phyloP scores from a whole-genome alignment of 202 grass and related monocot species.

The Thinopyrum obtusiflorum region DNA sequence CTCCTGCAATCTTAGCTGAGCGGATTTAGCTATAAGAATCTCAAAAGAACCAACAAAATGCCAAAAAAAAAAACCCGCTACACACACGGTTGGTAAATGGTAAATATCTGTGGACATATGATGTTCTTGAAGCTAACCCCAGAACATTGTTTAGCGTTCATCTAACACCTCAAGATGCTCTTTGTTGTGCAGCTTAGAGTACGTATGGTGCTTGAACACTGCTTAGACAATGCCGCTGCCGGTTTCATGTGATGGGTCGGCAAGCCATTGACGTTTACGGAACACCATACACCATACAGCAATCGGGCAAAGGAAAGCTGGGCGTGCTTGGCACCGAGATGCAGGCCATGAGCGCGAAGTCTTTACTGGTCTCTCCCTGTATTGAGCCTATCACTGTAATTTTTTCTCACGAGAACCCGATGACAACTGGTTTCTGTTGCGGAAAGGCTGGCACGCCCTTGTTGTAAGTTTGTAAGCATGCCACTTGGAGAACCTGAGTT shows the following conservation, averaged over 20 bases:
- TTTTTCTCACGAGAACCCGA: constrained; percentile 18
- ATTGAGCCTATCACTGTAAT: constrained; percentile 5
- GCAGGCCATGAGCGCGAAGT: background rate
- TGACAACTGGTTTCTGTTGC: constrained; percentile 1
- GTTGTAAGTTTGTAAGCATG: constrained; percentile 13
- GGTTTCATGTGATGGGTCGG: constrained; percentile 36
- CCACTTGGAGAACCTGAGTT: background rate
- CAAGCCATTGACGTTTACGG: background rate
- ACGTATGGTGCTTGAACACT: constrained; percentile 85
- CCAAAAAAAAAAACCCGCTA: background rate
- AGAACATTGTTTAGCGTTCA: background rate
- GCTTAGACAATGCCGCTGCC: constrained; percentile 35
- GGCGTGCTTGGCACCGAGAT: background rate
- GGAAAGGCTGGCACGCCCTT: background rate
- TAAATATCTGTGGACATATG: background rate
- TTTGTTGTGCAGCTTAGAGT: constrained; percentile 72
- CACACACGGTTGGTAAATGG: background rate
- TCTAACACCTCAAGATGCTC: background rate
- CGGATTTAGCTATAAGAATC: background rate
- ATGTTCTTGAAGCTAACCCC: background rate
- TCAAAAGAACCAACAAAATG: constrained; percentile 4
- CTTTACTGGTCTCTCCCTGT: background rate
- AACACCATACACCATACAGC: background rate
- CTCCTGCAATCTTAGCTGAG: background rate
- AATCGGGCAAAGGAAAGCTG: constrained; percentile 3